Percentiles rank a stretch among this genome's conserved stretches.
Conservation (phyloP, 495 filamentous ascomycete species). For the Aspergillus coremiiformis region DNA sequence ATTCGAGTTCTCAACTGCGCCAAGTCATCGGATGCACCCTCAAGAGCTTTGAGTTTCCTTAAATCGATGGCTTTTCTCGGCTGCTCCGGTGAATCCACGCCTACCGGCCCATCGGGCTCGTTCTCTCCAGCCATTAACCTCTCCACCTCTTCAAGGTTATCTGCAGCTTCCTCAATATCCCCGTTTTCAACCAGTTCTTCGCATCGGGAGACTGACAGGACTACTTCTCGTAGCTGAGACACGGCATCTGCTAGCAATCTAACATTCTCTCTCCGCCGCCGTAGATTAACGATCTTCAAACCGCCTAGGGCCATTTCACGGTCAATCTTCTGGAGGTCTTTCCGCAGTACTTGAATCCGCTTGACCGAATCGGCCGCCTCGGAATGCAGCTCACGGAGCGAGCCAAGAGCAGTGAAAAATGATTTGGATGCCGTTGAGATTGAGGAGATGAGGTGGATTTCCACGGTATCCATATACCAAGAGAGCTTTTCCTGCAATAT, state of each 20-base stretch:
- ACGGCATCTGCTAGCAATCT: constrained; percentile 74
- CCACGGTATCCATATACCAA: constrained; percentile 99
- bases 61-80: constrained; percentile 53
- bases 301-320: constrained; percentile 81
- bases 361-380: constrained; percentile 89
- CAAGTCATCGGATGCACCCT: constrained; percentile 71
- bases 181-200: constrained; percentile 76
- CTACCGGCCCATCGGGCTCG: constrained; percentile 22
- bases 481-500: constrained; percentile 99
- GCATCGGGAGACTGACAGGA: constrained; percentile 66
- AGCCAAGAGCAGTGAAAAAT: constrained; percentile 93
- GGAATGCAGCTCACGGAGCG: constrained; percentile 78
- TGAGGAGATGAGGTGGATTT: constrained; percentile 92
- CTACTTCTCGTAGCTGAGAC: constrained; percentile 70
- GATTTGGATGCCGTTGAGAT: constrained; percentile 92
- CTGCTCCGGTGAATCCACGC: constrained; percentile 17
- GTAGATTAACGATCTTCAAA: constrained; percentile 75
- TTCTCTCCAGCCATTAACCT: constrained; percentile 65
- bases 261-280: constrained; percentile 76
- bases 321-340: constrained; percentile 73
- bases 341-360: constrained; percentile 72
- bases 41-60: constrained; percentile 67
- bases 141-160: constrained; percentile 68
- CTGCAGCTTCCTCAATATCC: constrained; percentile 69
- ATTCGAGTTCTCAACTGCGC: constrained; percentile 67